Base-by-base conservation (phyloP, 106 monocot species). In the Vanilla planifolia region DNA sequence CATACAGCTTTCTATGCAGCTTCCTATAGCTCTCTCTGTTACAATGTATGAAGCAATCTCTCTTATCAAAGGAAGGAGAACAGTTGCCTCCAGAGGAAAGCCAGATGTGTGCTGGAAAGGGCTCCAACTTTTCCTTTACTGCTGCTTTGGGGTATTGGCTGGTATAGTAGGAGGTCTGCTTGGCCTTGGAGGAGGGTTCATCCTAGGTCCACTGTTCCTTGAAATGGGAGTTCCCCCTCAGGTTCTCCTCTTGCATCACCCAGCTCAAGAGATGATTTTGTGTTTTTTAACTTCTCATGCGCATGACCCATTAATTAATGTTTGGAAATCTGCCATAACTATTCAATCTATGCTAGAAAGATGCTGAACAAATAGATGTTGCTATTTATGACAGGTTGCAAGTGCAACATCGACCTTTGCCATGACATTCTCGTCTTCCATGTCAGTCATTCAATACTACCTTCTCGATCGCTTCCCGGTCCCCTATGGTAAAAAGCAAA, bases 151-250 rank as follows among this genome's bases (percentile, higher is more conserved):
- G 3, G 75, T 84, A 22, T 43, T 84, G 28, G 75, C 84, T 33
- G 79, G 84, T 2, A 75, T 79, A 11, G 72, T 84, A 47, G 79
- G 77, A 62, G 77, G 84, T 8, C 57, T 84, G 24, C 84, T 84
- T 59, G 84, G 75, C 1, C 68, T 84, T 28, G 79, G 79, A 68
- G 84, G 84, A 33, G 79, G 84, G 10, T 84, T 84, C 61, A 84
- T 84, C 55, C 66, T 84, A 53, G 79, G 84, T 8, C 72, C 84
- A 23, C 42, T 84, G 36, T 84, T 84, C 48, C 76, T 84, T 45
- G 79, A 84, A 57, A 64, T 84, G 57, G 84, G 79, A 62, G 73
- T 76, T 34, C 76, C 79, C 43, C 76, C 84, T 25, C 76, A 79
- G 84, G 76, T 79, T 63, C 19, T 46, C 14, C 23, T 25, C 5